Evolutionary conservation across 1,284 basidiomycete species (phyloP), one percentile per base, ranked within the genome.

Genomic region (Cryptococcus depauperatus): DNA sequence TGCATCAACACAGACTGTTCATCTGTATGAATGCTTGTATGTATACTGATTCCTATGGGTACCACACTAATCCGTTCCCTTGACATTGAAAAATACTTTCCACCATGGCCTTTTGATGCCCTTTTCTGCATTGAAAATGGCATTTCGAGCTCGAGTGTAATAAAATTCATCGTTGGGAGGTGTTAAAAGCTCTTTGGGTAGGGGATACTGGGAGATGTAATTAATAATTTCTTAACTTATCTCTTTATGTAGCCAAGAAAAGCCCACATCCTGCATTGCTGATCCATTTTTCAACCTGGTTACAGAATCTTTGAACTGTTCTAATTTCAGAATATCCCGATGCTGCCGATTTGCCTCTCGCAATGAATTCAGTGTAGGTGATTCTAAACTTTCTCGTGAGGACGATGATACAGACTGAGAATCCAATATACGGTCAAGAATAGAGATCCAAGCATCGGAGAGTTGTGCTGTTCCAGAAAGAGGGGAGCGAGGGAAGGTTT

Each of bases 81-180:
- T 48, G n/a, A 52, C 32, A 35, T 46, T 46, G 44, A 52, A 52
- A 29, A 52, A 52, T 11, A 43, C 39, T 38, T 48, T 52, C 50
- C 50, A 52, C 46, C 46, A 52, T 23, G 50, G 40, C 37, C 50
- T 33, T 26, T 35, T 26, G 16, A 52, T 43, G 14, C 50, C 50
- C 40, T 48, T 41, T 18, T 47, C 46, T 18, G 46, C 50, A 37
- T 52, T 52, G 37, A 40, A 21, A 18, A 52, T 41, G 27, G 39
- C 50, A 18, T 52, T 52, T 35, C 47, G 38, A 7, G 48, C 33
- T 28, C 50, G 29, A 13, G 50, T 52, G 34, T 52, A 52, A 38
- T 39, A 52, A 26, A 35, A 37, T 10, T 34, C 37, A 33, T 52
- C 50, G 43, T 52, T 48, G 32, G 47, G 40, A n/a, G 50, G 50